Evolutionary conservation across 495 filamentous ascomycete genomes (phyloP).

Genomic region (Penicillium ochrochloron): DNA sequence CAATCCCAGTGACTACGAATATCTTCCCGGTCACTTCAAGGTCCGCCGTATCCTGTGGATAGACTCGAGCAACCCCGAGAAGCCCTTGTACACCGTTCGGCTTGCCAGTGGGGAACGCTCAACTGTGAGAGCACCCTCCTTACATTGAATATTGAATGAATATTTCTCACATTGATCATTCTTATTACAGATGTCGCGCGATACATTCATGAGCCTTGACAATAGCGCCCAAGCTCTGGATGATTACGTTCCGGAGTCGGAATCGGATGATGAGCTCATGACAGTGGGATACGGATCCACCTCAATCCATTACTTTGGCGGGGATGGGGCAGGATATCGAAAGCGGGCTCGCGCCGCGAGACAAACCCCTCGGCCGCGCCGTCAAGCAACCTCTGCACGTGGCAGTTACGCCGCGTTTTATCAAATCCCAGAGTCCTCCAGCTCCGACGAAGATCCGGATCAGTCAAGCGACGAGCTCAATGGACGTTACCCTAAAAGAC

Average conservation of each 20-base stretch:
- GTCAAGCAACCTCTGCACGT: not conserved
- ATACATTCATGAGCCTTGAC: constrained; percentile 35
- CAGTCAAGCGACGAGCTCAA: constrained; percentile 17
- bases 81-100: constrained; percentile 47
- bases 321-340: constrained; percentile 18
- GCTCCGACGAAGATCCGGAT: constrained; percentile 1
- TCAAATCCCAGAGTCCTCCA: constrained; percentile 4
- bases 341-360: constrained; percentile 1
- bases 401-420: constrained; percentile 14
- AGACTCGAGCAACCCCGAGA: constrained; percentile 29
- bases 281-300: not conserved
- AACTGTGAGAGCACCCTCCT: constrained; percentile 39
- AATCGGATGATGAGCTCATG: constrained; percentile 26
- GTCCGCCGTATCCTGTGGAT: constrained; percentile 47
- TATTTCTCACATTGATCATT: constrained; percentile 19
- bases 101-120: constrained; percentile 51
- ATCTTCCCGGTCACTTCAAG: constrained; percentile 49
- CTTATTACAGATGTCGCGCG: constrained; percentile 31
- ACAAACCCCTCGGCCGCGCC: constrained; percentile 1
- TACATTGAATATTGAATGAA: not conserved
- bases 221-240: constrained; percentile 41
- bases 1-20: constrained; percentile 52
- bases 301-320: not conserved
- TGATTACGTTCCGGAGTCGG: constrained; percentile 23
- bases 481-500: not conserved